Conservation (phyloP, 306 rosid genomes). For the Cicer cuneatum region DNA sequence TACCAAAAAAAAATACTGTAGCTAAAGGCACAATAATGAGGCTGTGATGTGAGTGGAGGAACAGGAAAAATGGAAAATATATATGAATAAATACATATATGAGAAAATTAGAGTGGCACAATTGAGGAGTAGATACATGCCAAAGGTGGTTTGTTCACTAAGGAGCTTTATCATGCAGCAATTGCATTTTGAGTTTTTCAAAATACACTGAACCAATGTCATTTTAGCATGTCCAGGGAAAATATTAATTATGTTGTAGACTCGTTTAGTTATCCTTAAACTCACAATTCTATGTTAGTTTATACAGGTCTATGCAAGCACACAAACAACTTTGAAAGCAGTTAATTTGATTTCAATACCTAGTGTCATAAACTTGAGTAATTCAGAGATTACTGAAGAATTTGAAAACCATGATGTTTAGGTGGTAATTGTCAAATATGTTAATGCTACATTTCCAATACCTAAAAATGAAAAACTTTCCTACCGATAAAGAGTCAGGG, state of each 20-base stretch:
- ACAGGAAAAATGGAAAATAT: background rate
- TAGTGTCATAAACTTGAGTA: background rate
- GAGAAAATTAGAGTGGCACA: background rate
- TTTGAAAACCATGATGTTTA: background rate
- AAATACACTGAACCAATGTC: background rate
- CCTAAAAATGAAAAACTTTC: conserved; percentile 12
- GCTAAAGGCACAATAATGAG: background rate
- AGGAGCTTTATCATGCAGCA: background rate
- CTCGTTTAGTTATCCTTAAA: background rate
- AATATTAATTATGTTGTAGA: background rate
- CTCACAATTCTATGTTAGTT: background rate
- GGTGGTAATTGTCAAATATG: conserved; percentile 26
- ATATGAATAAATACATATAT: background rate
- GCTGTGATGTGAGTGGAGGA: background rate
- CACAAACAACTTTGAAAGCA: background rate
- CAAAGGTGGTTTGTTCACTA: background rate
- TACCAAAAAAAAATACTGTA: background rate
- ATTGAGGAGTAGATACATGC: background rate
- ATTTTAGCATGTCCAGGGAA: background rate
- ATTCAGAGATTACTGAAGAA: background rate
- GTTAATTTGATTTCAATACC: background rate
- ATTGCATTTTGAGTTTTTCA: background rate
- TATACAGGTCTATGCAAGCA: background rate
- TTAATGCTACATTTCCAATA: conserved; percentile 17
- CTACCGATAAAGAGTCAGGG: conserved; percentile 5